Percentiles rank a stretch among this genome's conserved stretches.
Conservation (phyloP, 371 early-diverging fungal species). For the Apophysomyces trapeziformis region DNA sequence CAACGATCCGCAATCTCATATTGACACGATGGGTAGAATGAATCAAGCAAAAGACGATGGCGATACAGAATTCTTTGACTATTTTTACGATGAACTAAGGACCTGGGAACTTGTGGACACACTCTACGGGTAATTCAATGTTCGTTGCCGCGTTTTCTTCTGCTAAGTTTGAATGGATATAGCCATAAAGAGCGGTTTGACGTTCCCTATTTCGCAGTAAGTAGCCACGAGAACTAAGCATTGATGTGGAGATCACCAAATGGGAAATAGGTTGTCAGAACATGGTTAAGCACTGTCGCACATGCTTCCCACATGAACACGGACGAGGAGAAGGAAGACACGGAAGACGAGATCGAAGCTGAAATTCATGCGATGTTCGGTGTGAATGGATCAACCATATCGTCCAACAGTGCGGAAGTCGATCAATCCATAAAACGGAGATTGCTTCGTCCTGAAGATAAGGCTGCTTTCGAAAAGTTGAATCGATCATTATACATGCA, state of each 20-base stretch:
- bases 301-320: neutral
- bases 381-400: conserved; percentile 9
- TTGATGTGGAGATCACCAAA: neutral
- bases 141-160: neutral
- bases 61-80: neutral
- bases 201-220: neutral
- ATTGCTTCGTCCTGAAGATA: neutral
- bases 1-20: neutral
- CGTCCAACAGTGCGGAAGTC: neutral
- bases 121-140: neutral
- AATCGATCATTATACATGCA: conserved; percentile 7
- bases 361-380: neutral
- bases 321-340: conserved; percentile 6
- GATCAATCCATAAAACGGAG: conserved; percentile 4
- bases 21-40: neutral
- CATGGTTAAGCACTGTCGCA: neutral
- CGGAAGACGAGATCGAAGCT: conserved; percentile 26
- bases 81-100: neutral
- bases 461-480: neutral
- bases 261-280: neutral
- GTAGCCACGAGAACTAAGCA: neutral
- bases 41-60: neutral
- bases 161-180: neutral
- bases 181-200: neutral
- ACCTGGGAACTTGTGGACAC: neutral